These are phyloP conservation scores for Leccinum longicurvipes DNA, from an alignment of 768 basidiomycete species.

Conservation along the genomic window DNA sequence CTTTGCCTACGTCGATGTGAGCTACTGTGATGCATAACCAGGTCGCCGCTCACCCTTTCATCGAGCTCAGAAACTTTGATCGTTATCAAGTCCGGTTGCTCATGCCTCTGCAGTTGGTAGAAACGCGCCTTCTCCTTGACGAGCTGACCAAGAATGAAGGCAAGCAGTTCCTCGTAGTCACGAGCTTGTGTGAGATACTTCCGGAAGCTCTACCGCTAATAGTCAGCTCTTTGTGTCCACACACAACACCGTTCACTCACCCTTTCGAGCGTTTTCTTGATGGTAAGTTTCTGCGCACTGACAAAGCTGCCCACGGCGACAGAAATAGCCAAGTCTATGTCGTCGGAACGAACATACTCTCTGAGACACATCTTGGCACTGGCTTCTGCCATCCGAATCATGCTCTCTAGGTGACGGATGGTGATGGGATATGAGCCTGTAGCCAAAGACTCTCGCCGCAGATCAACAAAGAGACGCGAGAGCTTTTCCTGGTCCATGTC, in stretches of 20 bases:
- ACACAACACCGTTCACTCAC: constrained; percentile 37
- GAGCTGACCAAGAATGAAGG: constrained; percentile 91
- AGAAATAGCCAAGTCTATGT: constrained; percentile 96
- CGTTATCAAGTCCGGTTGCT: constrained; percentile 73
- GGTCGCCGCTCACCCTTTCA: constrained; percentile 59
- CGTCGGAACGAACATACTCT: constrained; percentile 93
- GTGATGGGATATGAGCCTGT: constrained; percentile 99
- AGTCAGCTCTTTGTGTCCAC: constrained; percentile 9
- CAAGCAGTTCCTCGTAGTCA: constrained; percentile 93
- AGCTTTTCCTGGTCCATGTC: constrained; percentile 97
- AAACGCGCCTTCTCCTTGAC: constrained; percentile 90
- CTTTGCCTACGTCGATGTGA: constrained; percentile 62
- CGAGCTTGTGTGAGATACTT: constrained; percentile 96
- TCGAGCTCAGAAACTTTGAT: constrained; percentile 83
- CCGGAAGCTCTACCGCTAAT: constrained; percentile 71
- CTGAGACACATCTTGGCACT: constrained; percentile 97
- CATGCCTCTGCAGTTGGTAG: constrained; percentile 70
- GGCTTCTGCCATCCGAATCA: constrained; percentile 99
- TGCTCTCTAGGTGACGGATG: constrained; percentile 95
- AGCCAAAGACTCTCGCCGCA: constrained; percentile 92
- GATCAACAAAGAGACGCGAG: constrained; percentile 87
- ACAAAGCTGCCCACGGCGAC: constrained; percentile 95
- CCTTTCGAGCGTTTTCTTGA: constrained; percentile 96
- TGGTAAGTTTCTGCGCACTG: constrained; percentile 94
- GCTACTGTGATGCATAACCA: neutral